Evolutionary conservation across 768 basidiomycete genomes (phyloP).

Genomic region (Trametes cubensis): DNA sequence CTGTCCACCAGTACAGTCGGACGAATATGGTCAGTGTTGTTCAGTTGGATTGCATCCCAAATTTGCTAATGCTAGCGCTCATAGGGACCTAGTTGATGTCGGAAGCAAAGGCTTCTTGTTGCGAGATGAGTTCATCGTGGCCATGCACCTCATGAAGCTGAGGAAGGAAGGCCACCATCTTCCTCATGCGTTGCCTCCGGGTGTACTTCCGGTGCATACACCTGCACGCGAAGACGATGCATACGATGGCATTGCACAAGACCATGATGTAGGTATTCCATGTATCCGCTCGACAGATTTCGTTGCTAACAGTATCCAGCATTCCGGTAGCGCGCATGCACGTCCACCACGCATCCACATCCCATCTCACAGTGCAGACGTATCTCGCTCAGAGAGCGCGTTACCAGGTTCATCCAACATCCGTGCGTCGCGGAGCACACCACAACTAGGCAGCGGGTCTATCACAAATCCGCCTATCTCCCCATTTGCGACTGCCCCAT

Average conservation of each 20-base stretch:
- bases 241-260: conserved; percentile 11
- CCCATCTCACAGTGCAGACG: not conserved
- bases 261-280: not conserved
- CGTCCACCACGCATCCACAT: conserved; percentile 3
- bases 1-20: conserved; percentile 18
- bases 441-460: not conserved
- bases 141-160: conserved; percentile 28
- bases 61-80: not conserved
- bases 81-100: conserved; percentile 26
- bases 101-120: conserved; percentile 23
- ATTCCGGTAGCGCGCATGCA: not conserved
- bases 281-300: not conserved
- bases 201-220: not conserved
- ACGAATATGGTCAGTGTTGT: conserved; percentile 26
- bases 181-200: conserved; percentile 20
- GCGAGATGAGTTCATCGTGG: conserved; percentile 23
- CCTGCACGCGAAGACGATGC: conserved; percentile 5
- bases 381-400: not conserved
- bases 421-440: conserved; percentile 15
- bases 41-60: not conserved
- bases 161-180: conserved; percentile 25
- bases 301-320: not conserved
- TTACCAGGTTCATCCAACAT: conserved; percentile 1
- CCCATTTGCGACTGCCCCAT: conserved; percentile 4
- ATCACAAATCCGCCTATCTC: not conserved